Conservation (phyloP, 441 rosid species). For the Aleurites moluccanus region DNA sequence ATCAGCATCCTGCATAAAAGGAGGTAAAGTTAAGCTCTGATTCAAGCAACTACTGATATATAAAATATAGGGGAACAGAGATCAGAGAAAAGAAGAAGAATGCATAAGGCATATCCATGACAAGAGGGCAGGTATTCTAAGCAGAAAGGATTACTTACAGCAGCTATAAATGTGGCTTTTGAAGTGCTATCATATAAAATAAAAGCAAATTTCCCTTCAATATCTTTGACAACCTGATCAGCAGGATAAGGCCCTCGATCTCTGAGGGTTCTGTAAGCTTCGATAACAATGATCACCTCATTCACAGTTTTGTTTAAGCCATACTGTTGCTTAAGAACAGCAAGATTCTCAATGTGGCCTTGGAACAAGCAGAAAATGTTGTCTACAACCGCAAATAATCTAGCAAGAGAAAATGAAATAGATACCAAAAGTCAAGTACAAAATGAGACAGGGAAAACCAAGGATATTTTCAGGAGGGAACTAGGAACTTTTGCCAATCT, state of each 20-base stretch:
- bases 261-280: conserved; percentile 90
- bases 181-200: conserved; percentile 69
- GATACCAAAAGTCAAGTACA: background rate
- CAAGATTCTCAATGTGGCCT: conserved; percentile 89
- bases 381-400: conserved; percentile 88
- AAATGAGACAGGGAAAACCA: background rate
- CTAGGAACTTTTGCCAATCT: background rate
- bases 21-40: conserved; percentile 8
- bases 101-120: background rate
- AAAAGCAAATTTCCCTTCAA: conserved; percentile 78
- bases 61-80: background rate
- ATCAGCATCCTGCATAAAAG: conserved; percentile 66
- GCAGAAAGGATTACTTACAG: conserved; percentile 47
- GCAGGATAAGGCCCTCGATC: conserved; percentile 97
- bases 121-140: background rate
- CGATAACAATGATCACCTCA: conserved; percentile 83
- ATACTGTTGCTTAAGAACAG: conserved; percentile 86
- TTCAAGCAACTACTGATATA: background rate
- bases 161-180: conserved; percentile 61
- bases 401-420: conserved; percentile 23
- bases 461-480: background rate
- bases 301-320: conserved; percentile 85
- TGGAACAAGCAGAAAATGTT: conserved; percentile 96
- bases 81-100: background rate
- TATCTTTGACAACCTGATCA: conserved; percentile 89